Percentiles rank a stretch among this genome's conserved stretches.
phyloP scores from a whole-genome alignment of 306 rosid species.

The Prunus kanzakura region DNA sequence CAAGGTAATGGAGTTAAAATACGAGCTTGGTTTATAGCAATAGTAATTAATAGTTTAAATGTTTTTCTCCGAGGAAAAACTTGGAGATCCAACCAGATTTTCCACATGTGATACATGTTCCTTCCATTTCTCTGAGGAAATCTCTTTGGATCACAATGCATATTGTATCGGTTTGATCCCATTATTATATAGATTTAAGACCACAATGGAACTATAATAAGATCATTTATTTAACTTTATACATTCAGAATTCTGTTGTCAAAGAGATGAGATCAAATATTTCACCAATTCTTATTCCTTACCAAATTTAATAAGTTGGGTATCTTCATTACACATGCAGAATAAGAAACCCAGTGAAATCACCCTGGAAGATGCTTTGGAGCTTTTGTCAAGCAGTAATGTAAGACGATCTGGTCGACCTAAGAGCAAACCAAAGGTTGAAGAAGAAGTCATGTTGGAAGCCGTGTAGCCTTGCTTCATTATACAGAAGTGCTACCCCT shows the following conservation, averaged over 20 bases:
- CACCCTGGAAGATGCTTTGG: slow-evolving; percentile 61
- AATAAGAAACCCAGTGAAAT: slow-evolving; percentile 52
- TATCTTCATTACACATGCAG: slow-evolving; percentile 42
- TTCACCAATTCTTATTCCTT: background rate
- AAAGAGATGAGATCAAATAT: background rate
- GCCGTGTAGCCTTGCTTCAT: slow-evolving; percentile 29
- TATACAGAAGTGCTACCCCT: background rate
- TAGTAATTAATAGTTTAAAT: too few relatives aligned
- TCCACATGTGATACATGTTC: background rate
- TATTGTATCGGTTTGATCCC: background rate
- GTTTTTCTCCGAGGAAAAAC: too few relatives aligned
- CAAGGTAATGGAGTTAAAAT: background rate
- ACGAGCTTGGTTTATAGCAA: background rate
- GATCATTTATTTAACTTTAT: background rate
- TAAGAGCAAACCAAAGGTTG: slow-evolving; percentile 45
- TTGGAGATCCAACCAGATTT: too few relatives aligned
- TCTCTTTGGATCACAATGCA: background rate
- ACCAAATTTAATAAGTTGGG: background rate
- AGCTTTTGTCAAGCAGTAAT: slow-evolving; percentile 50
- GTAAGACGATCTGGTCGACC: slow-evolving; percentile 66
- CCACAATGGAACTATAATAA: too few relatives aligned
- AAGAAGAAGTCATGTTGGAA: slow-evolving; percentile 39
- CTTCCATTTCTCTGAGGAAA: too few relatives aligned
- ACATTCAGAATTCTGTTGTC: background rate
- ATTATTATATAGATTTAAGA: too few relatives aligned